Percentiles rank a stretch among this genome's conserved stretches.
phyloP scores from a whole-genome alignment of 2,329 filamentous ascomycete genomes.

The Chaetomium sp. region DNA sequence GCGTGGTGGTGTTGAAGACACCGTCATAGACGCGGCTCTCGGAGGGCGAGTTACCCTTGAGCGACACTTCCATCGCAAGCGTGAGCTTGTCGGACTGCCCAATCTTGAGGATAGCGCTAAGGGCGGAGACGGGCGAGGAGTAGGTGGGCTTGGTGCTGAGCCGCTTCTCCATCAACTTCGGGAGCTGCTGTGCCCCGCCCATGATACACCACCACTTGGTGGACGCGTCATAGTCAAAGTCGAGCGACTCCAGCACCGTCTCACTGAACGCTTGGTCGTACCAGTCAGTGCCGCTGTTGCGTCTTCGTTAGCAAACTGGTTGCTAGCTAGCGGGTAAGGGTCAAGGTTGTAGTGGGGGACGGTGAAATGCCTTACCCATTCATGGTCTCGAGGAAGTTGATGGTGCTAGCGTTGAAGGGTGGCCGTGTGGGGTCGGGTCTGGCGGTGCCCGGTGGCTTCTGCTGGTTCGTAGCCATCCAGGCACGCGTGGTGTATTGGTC shows the following conservation, averaged over 20 bases:
- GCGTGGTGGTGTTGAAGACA: background rate
- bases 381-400: no score
- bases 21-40: background rate
- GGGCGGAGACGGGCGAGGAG: background rate
- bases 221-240: no score
- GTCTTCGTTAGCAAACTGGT: background rate
- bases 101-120: background rate
- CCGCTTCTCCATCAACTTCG: background rate
- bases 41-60: background rate
- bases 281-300: background rate
- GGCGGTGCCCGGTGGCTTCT: background rate
- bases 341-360: background rate
- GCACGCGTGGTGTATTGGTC: background rate
- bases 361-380: background rate
- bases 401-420: no score
- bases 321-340: background rate
- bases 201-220: no score
- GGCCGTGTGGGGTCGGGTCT: background rate
- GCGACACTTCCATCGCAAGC: no score
- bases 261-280: no score
- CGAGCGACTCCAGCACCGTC: no score
- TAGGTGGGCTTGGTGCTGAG: background rate
- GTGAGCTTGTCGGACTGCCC: no score
- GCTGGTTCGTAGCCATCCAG: background rate
- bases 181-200: background rate